These are phyloP conservation scores for Detonula confervacea DNA, from an alignment of 352 stramenopile species.

Conservation along the genomic window DNA sequence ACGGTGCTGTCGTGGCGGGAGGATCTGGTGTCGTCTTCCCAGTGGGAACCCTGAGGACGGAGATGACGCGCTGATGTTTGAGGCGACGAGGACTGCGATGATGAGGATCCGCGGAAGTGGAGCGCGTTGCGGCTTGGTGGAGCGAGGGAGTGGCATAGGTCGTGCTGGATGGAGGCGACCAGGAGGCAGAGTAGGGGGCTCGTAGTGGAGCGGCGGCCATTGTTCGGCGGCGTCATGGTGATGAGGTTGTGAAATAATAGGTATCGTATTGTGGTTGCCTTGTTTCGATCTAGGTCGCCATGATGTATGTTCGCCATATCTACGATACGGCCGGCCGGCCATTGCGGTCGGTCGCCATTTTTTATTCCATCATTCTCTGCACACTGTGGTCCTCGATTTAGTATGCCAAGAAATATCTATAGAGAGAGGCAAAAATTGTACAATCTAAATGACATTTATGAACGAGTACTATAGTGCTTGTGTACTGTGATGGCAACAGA, in stretches of 20 bases:
- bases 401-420: too few species aligned
- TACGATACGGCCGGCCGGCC: too few species aligned
- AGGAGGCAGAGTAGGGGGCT: neutral
- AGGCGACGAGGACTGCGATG: neutral
- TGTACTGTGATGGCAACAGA: too few species aligned
- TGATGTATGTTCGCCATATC: too few species aligned
- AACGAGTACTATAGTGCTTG: too few species aligned
- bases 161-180: neutral
- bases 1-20: neutral
- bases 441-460: too few species aligned
- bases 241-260: too few species aligned
- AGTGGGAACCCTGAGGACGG: neutral
- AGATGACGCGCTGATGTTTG: neutral
- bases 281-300: neutral
- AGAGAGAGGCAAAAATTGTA: too few species aligned
- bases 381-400: too few species aligned
- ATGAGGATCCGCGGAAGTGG: neutral
- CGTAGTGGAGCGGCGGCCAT: neutral
- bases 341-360: too few species aligned
- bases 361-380: too few species aligned
- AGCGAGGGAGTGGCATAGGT: neutral
- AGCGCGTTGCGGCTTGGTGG: neutral
- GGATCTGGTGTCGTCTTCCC: neutral
- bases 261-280: neutral
- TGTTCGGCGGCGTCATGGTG: neutral